Conservation (phyloP, 371 early-diverging fungal genomes). For the Mucor velutinosus region DNA sequence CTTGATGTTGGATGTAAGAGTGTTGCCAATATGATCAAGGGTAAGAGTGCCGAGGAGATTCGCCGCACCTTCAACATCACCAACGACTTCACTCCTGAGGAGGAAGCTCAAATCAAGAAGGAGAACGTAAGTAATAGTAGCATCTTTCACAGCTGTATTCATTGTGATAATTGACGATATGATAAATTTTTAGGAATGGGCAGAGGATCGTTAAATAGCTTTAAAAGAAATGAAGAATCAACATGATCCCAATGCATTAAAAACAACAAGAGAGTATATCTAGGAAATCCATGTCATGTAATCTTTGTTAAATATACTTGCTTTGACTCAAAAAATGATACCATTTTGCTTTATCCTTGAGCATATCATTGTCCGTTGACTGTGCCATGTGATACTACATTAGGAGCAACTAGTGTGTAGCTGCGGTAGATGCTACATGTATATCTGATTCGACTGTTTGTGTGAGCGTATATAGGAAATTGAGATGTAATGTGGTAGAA, state of each 20-base stretch:
- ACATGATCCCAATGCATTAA: background rate
- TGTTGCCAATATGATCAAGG: constrained; percentile 98
- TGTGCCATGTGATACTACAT: no score
- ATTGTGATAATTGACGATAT: background rate
- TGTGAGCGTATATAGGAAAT: background rate
- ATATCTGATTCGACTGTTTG: background rate
- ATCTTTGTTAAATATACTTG: no score
- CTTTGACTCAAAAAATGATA: no score
- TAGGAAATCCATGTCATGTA: background rate
- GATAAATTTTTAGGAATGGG: constrained; percentile 59
- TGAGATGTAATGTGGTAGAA: no score
- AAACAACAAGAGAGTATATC: background rate
- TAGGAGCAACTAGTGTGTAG: no score
- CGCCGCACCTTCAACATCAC: constrained; percentile 92
- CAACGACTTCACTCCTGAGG: constrained; percentile 97
- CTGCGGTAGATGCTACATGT: background rate
- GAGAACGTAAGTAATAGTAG: constrained; percentile 73
- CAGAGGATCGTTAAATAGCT: constrained; percentile 75
- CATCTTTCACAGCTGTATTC: background rate
- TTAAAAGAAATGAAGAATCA: background rate
- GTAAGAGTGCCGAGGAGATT: constrained; percentile 93
- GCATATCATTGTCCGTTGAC: no score
- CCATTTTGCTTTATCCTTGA: no score
- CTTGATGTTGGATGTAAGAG: constrained; percentile 96
- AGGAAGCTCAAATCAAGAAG: constrained; percentile 86